Conservation (phyloP, 306 rosid species). For the Castanea crenata region DNA sequence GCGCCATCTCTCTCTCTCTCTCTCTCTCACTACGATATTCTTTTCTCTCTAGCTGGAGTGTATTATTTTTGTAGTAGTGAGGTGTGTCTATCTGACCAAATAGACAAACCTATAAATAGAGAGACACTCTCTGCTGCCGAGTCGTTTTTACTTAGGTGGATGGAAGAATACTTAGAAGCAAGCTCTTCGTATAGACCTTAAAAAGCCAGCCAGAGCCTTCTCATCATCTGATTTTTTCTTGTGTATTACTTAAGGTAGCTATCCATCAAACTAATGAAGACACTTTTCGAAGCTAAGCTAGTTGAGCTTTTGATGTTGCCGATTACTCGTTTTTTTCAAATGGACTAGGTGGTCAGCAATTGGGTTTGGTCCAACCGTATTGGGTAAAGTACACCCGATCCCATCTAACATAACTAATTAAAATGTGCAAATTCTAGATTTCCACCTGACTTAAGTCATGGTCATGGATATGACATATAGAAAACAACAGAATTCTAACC, state of each 20-base stretch:
- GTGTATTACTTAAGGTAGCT: conserved; percentile 35
- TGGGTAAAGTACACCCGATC: conserved; percentile 48
- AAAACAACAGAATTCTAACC: background rate
- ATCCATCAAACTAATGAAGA: conserved; percentile 40
- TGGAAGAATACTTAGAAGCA: conserved; percentile 25
- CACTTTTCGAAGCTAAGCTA: conserved; percentile 40
- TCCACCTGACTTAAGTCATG: background rate
- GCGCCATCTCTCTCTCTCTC: background rate
- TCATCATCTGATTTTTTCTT: conserved; percentile 27
- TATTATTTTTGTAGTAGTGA: background rate
- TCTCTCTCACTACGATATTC: background rate
- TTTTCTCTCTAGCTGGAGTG: background rate
- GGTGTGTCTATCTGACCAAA: conserved; percentile 1
- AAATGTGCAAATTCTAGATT: background rate
- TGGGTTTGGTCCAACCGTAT: conserved; percentile 54
- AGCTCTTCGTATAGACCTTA: conserved; percentile 14
- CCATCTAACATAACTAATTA: conserved; percentile 29
- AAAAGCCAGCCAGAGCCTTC: background rate
- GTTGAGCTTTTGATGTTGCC: background rate
- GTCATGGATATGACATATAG: background rate
- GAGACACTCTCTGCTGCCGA: conserved; percentile 28
- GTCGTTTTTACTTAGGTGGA: conserved; percentile 50
- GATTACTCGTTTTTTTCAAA: background rate
- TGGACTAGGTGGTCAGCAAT: conserved; percentile 28
- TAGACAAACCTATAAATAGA: conserved; percentile 24